Base-by-base conservation (phyloP, 2,329 filamentous ascomycete species). In the Fusarium sp. region DNA sequence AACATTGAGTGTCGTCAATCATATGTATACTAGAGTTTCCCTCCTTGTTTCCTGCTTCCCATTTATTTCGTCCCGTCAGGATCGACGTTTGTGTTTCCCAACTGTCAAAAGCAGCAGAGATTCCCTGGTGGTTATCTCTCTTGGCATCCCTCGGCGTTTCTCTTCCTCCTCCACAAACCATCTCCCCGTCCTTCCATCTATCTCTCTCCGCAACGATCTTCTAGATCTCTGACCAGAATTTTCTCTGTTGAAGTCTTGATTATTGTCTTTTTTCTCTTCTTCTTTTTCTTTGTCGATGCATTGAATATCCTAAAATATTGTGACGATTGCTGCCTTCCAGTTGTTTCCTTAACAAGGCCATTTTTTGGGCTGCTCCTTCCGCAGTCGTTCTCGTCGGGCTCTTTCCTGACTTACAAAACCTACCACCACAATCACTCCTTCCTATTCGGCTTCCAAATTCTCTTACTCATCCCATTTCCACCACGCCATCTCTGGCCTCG, bases 71-170 rank as follows among this genome's bases (percentile, higher is more conserved):
- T 40, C 21, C 32, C 51, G 27, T 34, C 53, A 58, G 34, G 30
- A 37, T 55, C 27, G 23, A 41, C 45, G 30, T 50, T 34, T 54
- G 58, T 64, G 40, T 56, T 59, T 68, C 51, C 41, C 28, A 47
- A 51, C 25, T 43, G 50, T 55, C 43, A 67, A 70, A 67, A 70
- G 48, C 48, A 63, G 40, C 47, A 59, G 58, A 71, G 46, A 53
- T 64, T 50, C 63, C 63, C 63, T 68, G 67, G 63, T 30, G 67
- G 67, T 55, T 30, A 64, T 71, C 54, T 70, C 67, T 69, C 67
- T 69, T 71, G 67, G 67, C 67, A 71, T 59, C 58, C 28, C 28
- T 70, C 58, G 49, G 49, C 53, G 34, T 41, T 56, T 40, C 50
- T 67, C 63, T 42, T 67, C 47, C 53, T 61, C 41, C 43, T 69